Base-by-base conservation (phyloP, 495 filamentous ascomycete species). In the Mytilinidion resinicola region DNA sequence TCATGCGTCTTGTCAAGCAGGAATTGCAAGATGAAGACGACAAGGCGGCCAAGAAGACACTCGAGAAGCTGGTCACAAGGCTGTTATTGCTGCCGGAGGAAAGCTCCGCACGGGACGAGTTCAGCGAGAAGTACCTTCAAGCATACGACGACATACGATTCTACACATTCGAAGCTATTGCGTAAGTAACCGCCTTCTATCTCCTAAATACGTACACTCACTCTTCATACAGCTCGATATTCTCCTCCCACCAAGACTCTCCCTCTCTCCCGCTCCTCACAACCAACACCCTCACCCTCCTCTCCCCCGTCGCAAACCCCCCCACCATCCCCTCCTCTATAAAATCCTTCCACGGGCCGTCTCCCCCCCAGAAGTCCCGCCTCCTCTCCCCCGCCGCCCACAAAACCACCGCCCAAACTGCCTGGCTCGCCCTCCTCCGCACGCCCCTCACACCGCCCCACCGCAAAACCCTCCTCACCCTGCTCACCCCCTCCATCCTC, bases 71-170 rank as follows among this genome's bases (percentile, higher is more conserved):
- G 35, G 72, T 96, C 9, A 73, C 74, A 47, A 77, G 73, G 0
- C 59, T 96, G 21, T 56, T 96, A n/a, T 73, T 80, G 20, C 75
- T 77, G 1, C 75, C 74, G 9, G 69, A 80, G 14, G 76, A 76
- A 8, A 77, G 85, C 10, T 74, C 78, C 36, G 68, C 85, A 47
- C 83, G 81, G 47, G 70, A 82, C 30, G 85, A 89, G 52, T 96
- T 91, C 61, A 74, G 84, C 20, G 77, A 86, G 49, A 88, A 89
- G 55, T 96, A 85, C 63, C 70, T 92, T 38, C 83, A 86, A 58
- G 74, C 82, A 59, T 91, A 85, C 68, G 87, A 95, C 55, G 93
- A 98, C 74, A 77, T 96, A 56, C 74, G 90, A 57, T 96, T 84
- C 68, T 86, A 87, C 65, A 89, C 89, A 8, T 89, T 95, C 64